phyloP scores from a whole-genome alignment of 768 basidiomycete genomes.

The Hemileccinum rubropunctum region DNA sequence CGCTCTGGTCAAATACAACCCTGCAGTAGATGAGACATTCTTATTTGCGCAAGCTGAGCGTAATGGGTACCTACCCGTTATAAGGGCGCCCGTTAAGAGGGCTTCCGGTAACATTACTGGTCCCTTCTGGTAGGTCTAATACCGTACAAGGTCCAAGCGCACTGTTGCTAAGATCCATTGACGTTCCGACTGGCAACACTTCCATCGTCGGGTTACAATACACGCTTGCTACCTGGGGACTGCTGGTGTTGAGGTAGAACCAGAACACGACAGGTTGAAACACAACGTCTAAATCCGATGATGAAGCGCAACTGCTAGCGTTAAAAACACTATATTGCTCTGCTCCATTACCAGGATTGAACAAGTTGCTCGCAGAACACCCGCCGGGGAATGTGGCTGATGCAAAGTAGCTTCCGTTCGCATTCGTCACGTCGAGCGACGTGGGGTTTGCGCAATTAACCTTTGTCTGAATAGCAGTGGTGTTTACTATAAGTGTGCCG shows the following conservation, averaged over 20 bases:
- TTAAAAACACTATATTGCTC: conserved; percentile 52
- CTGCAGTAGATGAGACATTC: conserved; percentile 24
- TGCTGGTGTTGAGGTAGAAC: conserved; percentile 46
- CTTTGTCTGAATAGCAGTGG: conserved; percentile 44
- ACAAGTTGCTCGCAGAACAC: conserved; percentile 39
- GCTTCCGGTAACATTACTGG: conserved; percentile 53
- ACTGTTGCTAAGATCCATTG: conserved; percentile 42
- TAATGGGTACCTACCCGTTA: conserved; percentile 48
- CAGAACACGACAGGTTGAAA: conserved; percentile 67
- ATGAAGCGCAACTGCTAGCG: conserved; percentile 29
- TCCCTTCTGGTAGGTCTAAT: conserved; percentile 26
- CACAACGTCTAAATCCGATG: conserved; percentile 32
- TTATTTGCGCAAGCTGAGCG: not conserved
- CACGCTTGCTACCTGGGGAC: conserved; percentile 44
- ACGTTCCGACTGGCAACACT: conserved; percentile 41
- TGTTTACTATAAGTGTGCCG: conserved; percentile 50
- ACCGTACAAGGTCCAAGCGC: conserved; percentile 38
- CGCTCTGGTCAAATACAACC: conserved; percentile 37
- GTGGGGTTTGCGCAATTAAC: conserved; percentile 47
- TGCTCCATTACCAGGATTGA: conserved; percentile 37
- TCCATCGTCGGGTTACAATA: conserved; percentile 57
- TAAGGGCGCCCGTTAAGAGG: conserved; percentile 47
- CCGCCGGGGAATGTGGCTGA: conserved; percentile 45
- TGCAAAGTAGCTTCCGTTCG: conserved; percentile 34
- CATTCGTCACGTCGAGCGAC: conserved; percentile 23